phyloP scores from a whole-genome alignment of 441 rosid genomes.

The Erysimum cheiri region DNA sequence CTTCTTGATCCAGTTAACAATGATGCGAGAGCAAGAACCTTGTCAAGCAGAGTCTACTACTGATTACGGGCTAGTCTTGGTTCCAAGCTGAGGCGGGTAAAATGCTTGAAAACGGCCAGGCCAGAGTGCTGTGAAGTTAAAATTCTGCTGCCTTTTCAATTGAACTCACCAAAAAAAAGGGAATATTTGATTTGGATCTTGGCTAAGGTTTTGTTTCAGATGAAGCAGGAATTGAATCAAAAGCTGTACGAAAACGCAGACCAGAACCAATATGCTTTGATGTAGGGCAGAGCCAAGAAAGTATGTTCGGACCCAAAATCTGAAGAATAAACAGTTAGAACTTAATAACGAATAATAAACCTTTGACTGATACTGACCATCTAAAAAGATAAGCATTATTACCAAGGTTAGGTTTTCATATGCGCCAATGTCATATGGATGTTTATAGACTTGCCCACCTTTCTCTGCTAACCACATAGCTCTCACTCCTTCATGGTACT shows the following conservation, averaged over 20 bases:
- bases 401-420: slow-evolving; percentile 77
- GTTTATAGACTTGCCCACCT: slow-evolving; percentile 78
- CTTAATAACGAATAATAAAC: background rate
- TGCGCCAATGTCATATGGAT: slow-evolving; percentile 86
- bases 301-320: slow-evolving; percentile 82
- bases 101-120: slow-evolving; percentile 18
- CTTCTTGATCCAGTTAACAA: slow-evolving; percentile 34
- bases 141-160: slow-evolving; percentile 28
- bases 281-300: slow-evolving; percentile 77
- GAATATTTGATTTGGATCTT: slow-evolving; percentile 18
- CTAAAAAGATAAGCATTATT: slow-evolving; percentile 32
- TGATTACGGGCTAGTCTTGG: slow-evolving; percentile 25
- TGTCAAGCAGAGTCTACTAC: slow-evolving; percentile 27
- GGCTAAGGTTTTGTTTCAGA: slow-evolving; percentile 45
- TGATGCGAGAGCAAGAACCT: slow-evolving; percentile 21
- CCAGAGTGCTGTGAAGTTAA: slow-evolving; percentile 21
- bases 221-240: slow-evolving; percentile 45
- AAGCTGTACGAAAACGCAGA: slow-evolving; percentile 71
- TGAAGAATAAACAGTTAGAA: slow-evolving; percentile 43
- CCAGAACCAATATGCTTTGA: slow-evolving; percentile 73
- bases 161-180: slow-evolving; percentile 20
- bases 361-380: slow-evolving; percentile 3
- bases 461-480: slow-evolving; percentile 95
- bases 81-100: slow-evolving; percentile 26
- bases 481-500: slow-evolving; percentile 96